A percentile compares a stretch with the other conserved stretches of the same genome.
phyloP scores from a whole-genome alignment of 257 asterid genomes.

The Catharanthus roseus region DNA sequence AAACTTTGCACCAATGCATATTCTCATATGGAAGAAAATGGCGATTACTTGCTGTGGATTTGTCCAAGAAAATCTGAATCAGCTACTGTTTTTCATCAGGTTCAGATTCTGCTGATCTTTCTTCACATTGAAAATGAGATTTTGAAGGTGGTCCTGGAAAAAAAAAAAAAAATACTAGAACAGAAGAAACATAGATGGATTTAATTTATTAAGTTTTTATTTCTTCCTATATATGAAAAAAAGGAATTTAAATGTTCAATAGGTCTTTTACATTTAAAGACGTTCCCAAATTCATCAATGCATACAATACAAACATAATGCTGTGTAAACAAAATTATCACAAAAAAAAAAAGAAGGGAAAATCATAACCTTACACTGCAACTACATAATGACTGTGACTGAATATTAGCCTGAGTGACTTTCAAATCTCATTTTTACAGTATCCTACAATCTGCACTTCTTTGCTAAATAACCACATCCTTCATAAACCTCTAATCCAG shows the following conservation, averaged over 20 bases:
- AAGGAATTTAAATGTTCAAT: neutral
- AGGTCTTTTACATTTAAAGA: neutral
- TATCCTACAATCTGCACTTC: constrained; percentile 39
- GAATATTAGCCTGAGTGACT: no score
- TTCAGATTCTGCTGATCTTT: neutral
- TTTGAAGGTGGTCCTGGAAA: neutral
- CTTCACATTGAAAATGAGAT: neutral
- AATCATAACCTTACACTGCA: neutral
- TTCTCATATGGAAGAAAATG: no score
- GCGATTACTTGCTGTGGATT: no score
- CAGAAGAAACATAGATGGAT: no score
- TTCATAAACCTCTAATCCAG: constrained; percentile 65
- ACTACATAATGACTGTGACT: neutral
- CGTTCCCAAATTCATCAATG: neutral
- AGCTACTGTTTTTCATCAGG: neutral
- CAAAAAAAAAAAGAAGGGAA: no score
- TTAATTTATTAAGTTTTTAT: no score
- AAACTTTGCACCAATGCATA: neutral
- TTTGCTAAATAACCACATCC: constrained; percentile 63
- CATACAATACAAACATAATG: neutral
- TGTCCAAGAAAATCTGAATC: neutral
- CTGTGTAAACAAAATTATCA: neutral
- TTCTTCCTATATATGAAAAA: no score
- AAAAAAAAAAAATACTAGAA: neutral
- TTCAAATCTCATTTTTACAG: neutral